These are phyloP conservation scores for Quercus berberidifolia DNA, from an alignment of 306 rosid species.

Conservation along the genomic window DNA sequence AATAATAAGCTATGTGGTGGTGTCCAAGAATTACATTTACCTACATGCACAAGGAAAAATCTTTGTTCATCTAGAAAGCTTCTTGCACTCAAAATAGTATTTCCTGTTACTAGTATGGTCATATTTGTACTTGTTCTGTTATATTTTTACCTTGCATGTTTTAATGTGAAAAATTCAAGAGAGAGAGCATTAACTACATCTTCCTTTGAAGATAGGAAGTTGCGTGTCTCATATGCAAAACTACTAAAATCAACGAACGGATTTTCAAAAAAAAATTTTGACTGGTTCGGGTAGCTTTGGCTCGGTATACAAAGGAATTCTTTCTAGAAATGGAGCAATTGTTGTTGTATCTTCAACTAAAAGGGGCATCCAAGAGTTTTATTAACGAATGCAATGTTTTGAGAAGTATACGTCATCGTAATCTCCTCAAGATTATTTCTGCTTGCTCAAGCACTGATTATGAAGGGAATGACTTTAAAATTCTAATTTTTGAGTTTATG, in stretches of 20 bases:
- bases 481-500: slow-evolving; percentile 24
- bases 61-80: neutral
- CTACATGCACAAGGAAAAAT: slow-evolving; percentile 17
- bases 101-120: slow-evolving; percentile 21
- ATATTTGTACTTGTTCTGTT: slow-evolving; percentile 8
- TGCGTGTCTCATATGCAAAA: slow-evolving; percentile 31
- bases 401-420: slow-evolving; percentile 32
- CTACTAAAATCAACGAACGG: slow-evolving; percentile 25
- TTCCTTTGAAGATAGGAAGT: neutral
- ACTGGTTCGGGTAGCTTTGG: slow-evolving; percentile 39
- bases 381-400: slow-evolving; percentile 6
- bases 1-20: slow-evolving; percentile 39
- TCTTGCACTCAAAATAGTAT: slow-evolving; percentile 13
- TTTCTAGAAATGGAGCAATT: slow-evolving; percentile 7
- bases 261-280: slow-evolving; percentile 30
- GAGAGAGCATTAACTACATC: neutral
- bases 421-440: slow-evolving; percentile 32
- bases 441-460: slow-evolving; percentile 32
- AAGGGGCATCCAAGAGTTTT: neutral
- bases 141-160: neutral
- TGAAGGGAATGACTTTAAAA: slow-evolving; percentile 41
- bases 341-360: slow-evolving; percentile 22
- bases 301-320: slow-evolving; percentile 37
- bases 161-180: slow-evolving; percentile 4
- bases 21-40: slow-evolving; percentile 24